Percentiles rank a stretch among this genome's conserved stretches.
Conservation (phyloP, 805 yeast species). For the Candida dendrica region DNA sequence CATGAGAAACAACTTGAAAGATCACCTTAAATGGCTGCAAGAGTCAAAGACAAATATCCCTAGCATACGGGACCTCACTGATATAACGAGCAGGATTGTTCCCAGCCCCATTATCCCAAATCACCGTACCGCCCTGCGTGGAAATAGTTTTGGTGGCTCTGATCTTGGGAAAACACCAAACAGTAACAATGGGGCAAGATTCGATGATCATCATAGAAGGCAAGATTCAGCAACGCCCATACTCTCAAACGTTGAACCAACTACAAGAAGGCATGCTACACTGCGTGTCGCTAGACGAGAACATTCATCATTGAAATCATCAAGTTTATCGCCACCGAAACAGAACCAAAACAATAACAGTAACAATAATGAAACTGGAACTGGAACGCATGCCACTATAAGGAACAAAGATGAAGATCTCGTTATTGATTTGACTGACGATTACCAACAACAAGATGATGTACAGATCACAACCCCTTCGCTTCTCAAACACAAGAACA, state of each 20-base stretch:
- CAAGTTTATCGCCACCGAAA: conserved; percentile 1
- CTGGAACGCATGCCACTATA: no score
- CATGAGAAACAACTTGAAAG: conserved; percentile 21
- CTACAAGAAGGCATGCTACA: conserved; percentile 8
- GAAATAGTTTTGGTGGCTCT: background rate
- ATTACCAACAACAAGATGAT: conserved; percentile 5
- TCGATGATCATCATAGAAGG: background rate
- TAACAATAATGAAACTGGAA: no score
- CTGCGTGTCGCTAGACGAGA: conserved; percentile 16
- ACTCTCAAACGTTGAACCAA: conserved; percentile 5
- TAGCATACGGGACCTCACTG: conserved; percentile 4
- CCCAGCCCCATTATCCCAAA: background rate
- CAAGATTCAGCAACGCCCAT: background rate
- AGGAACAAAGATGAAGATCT: conserved; percentile 3
- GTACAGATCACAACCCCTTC: background rate
- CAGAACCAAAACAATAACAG: no score
- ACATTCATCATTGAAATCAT: conserved; percentile 4
- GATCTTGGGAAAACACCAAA: background rate
- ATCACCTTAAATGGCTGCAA: conserved; percentile 21
- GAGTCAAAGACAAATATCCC: conserved; percentile 17
- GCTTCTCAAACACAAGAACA: background rate
- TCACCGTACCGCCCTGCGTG: background rate
- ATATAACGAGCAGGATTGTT: background rate
- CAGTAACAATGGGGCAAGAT: background rate
- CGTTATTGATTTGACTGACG: conserved; percentile 19